Conservation (phyloP, 2,329 filamentous ascomycete genomes). For the Fusarium mexicanum region DNA sequence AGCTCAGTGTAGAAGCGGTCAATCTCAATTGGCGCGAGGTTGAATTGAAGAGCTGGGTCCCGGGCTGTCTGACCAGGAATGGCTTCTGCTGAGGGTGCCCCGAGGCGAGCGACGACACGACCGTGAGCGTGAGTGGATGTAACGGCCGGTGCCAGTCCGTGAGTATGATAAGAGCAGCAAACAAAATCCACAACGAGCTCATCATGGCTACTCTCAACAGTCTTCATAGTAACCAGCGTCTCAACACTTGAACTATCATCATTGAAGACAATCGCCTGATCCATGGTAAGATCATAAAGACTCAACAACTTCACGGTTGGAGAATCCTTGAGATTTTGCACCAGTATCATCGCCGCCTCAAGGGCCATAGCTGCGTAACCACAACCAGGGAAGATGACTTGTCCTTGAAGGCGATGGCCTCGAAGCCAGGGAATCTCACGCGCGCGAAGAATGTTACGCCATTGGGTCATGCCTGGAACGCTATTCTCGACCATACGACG, state of each 20-base stretch:
- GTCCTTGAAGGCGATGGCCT: conserved; percentile 13
- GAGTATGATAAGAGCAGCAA: conserved; percentile 5
- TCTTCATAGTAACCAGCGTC: conserved; percentile 4
- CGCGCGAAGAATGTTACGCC: conserved; percentile 2
- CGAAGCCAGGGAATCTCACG: conserved; percentile 7
- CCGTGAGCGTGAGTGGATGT: not conserved
- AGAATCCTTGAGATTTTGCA: not conserved
- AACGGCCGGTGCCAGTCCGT: not conserved
- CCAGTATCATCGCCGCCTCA: not conserved
- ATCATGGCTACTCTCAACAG: not conserved
- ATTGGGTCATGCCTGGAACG: not conserved
- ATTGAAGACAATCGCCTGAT: conserved; percentile 13
- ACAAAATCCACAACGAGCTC: not conserved
- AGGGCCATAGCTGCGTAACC: conserved; percentile 14
- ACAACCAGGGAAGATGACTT: conserved; percentile 14
- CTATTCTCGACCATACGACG: not conserved
- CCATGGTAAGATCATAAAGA: conserved; percentile 1
- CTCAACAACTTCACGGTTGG: not conserved
- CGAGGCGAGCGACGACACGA: not conserved
- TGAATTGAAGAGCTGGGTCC: not conserved
- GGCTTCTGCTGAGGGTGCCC: not conserved
- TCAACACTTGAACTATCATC: conserved; percentile 3
- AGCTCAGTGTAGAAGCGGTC: conserved; percentile 8
- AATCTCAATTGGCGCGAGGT: not conserved
- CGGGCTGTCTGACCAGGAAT: not conserved